phyloP scores from a whole-genome alignment of 768 basidiomycete species.

The Leccinum fibrillosum region DNA sequence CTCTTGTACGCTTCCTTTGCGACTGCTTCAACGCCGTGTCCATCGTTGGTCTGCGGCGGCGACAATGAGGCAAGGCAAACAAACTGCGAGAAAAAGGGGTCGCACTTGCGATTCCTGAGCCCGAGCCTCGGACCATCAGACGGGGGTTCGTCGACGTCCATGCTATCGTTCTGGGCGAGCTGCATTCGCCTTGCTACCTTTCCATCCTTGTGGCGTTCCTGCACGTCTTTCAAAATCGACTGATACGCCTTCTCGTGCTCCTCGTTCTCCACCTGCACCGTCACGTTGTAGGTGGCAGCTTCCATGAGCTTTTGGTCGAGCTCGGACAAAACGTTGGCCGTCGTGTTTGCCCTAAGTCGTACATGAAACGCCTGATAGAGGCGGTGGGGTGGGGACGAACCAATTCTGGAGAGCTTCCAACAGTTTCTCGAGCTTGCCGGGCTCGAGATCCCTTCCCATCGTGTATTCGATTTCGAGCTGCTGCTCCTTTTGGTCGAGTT shows the following conservation, averaged over 20 bases:
- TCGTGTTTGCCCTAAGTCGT: conserved; percentile 60
- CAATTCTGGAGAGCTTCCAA: conserved; percentile 64
- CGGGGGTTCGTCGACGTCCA: conserved; percentile 66
- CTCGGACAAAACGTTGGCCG: conserved; percentile 64
- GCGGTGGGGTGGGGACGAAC: conserved; percentile 35
- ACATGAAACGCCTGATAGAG: neutral
- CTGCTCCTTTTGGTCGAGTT: conserved; percentile 88
- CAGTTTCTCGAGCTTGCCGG: conserved; percentile 60
- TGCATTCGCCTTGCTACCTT: conserved; percentile 33
- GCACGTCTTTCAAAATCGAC: conserved; percentile 54
- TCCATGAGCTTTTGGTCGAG: conserved; percentile 67
- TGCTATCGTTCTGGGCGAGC: conserved; percentile 35
- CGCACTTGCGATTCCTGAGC: conserved; percentile 63
- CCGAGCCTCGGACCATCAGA: conserved; percentile 34
- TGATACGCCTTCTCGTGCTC: conserved; percentile 57
- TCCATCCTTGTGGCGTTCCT: conserved; percentile 62
- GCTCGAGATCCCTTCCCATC: conserved; percentile 88
- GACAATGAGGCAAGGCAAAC: neutral
- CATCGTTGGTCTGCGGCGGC: conserved; percentile 27
- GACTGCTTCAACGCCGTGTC: conserved; percentile 46
- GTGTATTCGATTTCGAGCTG: conserved; percentile 91
- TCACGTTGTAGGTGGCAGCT: conserved; percentile 45
- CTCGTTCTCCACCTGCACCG: conserved; percentile 40
- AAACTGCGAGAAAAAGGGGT: conserved; percentile 9
- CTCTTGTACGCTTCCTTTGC: conserved; percentile 57